Evolutionary conservation across 306 rosid species (phyloP).

Genomic region (Parietaria judaica): DNA sequence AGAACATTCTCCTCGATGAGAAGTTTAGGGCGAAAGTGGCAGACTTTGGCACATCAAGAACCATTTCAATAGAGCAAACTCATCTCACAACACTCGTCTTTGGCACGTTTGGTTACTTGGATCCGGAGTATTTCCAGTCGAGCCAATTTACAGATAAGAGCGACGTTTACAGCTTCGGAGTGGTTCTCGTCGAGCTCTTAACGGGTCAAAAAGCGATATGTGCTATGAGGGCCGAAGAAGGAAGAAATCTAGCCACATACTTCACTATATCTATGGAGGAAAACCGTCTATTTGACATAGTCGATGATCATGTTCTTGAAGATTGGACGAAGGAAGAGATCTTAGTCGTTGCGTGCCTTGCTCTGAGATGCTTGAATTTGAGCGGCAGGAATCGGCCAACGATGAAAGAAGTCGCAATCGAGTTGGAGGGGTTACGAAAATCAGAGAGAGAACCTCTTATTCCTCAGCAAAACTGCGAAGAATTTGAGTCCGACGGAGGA

Average conservation of each 20-base stretch:
- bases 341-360: conserved; percentile 29
- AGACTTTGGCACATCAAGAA: conserved; percentile 24
- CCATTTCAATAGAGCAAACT: conserved; percentile 19
- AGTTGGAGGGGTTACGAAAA: conserved; percentile 20
- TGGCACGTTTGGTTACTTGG: conserved; percentile 24
- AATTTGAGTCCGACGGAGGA: too few species aligned
- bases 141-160: conserved; percentile 17
- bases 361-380: conserved; percentile 31
- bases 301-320: conserved; percentile 24
- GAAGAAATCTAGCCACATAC: conserved; percentile 24
- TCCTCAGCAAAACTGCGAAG: not conserved
- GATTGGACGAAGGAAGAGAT: conserved; percentile 26
- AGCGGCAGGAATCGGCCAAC: conserved; percentile 44
- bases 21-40: conserved; percentile 24
- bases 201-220: conserved; percentile 12
- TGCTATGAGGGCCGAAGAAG: not conserved
- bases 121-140: conserved; percentile 18
- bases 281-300: conserved; percentile 20
- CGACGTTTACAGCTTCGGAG: conserved; percentile 20
- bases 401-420: conserved; percentile 38
- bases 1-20: conserved; percentile 16
- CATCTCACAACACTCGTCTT: too few species aligned
- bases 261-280: conserved; percentile 21
- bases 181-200: conserved; percentile 16
- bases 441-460: not conserved